phyloP scores from a whole-genome alignment of 2,329 filamentous ascomycete genomes.

The Colletotrichum chlorophyti region DNA sequence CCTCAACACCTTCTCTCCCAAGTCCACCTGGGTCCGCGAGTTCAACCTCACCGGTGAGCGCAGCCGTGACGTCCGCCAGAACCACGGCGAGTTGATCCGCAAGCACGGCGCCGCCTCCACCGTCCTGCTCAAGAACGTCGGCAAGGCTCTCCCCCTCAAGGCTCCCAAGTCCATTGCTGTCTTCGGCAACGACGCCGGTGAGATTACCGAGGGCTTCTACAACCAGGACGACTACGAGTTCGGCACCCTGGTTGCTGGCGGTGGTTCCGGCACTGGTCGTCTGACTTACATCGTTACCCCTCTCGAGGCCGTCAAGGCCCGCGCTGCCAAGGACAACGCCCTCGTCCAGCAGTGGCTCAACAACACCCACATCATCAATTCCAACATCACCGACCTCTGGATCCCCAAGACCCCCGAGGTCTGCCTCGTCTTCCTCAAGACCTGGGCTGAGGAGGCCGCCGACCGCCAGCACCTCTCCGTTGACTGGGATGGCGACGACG shows the following conservation, averaged over 20 bases:
- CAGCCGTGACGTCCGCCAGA: slow-evolving; percentile 58
- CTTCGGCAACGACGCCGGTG: slow-evolving; percentile 67
- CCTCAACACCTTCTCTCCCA: slow-evolving; percentile 57
- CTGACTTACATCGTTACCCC: slow-evolving; percentile 73
- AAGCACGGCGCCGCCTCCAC: slow-evolving; percentile 64
- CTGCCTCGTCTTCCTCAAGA: slow-evolving; percentile 70
- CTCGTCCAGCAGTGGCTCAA: slow-evolving; percentile 51
- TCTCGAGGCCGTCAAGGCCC: slow-evolving; percentile 64
- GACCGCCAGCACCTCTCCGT: slow-evolving; percentile 61
- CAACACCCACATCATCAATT: slow-evolving; percentile 48
- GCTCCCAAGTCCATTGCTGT: slow-evolving; percentile 62
- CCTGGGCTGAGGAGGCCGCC: slow-evolving; percentile 70
- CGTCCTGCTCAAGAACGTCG: slow-evolving; percentile 76
- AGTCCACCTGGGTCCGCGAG: slow-evolving; percentile 49
- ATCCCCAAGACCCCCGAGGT: slow-evolving; percentile 62
- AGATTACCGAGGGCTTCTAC: slow-evolving; percentile 69
- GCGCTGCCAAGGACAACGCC: slow-evolving; percentile 48
- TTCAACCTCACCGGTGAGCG: slow-evolving; percentile 56
- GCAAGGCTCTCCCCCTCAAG: slow-evolving; percentile 65
- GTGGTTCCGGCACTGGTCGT: slow-evolving; percentile 62
- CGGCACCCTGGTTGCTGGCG: slow-evolving; percentile 64
- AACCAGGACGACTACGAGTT: slow-evolving; percentile 70
- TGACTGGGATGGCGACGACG: slow-evolving; percentile 67
- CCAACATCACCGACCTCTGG: slow-evolving; percentile 52
- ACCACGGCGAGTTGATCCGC: slow-evolving; percentile 62